Conservation (phyloP, 371 early-diverging fungal species). For the Apophysomyces ossiformis region DNA sequence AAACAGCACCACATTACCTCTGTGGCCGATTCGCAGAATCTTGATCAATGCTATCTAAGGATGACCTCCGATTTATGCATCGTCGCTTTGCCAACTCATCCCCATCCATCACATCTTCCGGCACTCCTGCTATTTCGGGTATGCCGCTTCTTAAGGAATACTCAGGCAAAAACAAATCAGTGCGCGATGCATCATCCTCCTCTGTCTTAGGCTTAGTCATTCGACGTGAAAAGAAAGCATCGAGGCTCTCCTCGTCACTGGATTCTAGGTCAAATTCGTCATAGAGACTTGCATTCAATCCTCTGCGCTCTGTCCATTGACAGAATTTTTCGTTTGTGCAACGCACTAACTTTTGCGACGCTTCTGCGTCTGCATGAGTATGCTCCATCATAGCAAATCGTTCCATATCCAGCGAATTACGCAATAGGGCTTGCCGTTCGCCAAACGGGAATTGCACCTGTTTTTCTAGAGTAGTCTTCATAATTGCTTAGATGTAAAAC, state of each 20-base stretch:
- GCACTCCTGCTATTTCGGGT: slow-evolving; percentile 42
- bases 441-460: slow-evolving; percentile 60
- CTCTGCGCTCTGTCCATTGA: slow-evolving; percentile 42
- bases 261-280: slow-evolving; percentile 54
- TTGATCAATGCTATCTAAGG: slow-evolving; percentile 2
- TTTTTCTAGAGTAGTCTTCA: slow-evolving; percentile 49
- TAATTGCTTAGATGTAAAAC: background rate
- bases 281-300: slow-evolving; percentile 34
- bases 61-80: slow-evolving; percentile 8
- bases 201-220: slow-evolving; percentile 51
- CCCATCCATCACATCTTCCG: background rate
- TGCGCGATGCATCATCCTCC: slow-evolving; percentile 41
- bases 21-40: background rate
- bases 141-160: slow-evolving; percentile 54
- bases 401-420: slow-evolving; percentile 61
- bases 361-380: slow-evolving; percentile 46
- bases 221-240: slow-evolving; percentile 59
- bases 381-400: slow-evolving; percentile 57
- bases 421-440: slow-evolving; percentile 53
- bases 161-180: slow-evolving; percentile 60
- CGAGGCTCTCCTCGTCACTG: slow-evolving; percentile 55
- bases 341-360: slow-evolving; percentile 34
- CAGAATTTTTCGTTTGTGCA: slow-evolving; percentile 38
- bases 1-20: slow-evolving; percentile 7
- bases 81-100: slow-evolving; percentile 7